Evolutionary conservation across 164 flowering plant species (phyloP).

Genomic region (Cinnamomum chago): DNA sequence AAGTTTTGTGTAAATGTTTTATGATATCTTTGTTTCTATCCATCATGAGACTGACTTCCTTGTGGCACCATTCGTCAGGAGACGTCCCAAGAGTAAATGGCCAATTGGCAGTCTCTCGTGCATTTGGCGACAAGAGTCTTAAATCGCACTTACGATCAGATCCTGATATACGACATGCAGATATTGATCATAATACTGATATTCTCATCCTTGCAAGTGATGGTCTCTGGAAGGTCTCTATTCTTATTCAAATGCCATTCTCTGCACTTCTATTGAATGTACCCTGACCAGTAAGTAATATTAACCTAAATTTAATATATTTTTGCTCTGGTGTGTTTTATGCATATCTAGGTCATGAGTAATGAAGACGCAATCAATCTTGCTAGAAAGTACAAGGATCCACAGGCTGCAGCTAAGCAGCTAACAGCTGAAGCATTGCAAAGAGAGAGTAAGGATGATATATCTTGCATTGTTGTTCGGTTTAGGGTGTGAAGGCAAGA

Average conservation of each 20-base stretch:
- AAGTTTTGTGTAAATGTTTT: neutral
- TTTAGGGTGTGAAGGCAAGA: slow-evolving; percentile 23
- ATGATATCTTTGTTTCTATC: neutral
- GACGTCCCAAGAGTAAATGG: slow-evolving; percentile 90
- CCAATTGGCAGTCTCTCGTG: slow-evolving; percentile 83
- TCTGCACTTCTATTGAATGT: neutral
- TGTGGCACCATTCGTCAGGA: slow-evolving; percentile 35
- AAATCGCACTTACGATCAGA: slow-evolving; percentile 69
- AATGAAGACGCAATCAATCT: slow-evolving; percentile 81
- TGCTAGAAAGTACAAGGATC: slow-evolving; percentile 56
- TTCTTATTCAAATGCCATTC: neutral
- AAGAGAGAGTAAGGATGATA: slow-evolving; percentile 79
- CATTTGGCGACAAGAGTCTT: slow-evolving; percentile 86
- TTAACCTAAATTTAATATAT: neutral
- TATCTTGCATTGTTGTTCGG: slow-evolving; percentile 80
- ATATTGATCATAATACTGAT: slow-evolving; percentile 45
- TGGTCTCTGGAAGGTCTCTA: slow-evolving; percentile 79
- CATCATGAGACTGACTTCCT: neutral
- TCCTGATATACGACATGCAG: slow-evolving; percentile 53
- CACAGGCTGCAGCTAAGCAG: slow-evolving; percentile 65
- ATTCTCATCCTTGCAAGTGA: slow-evolving; percentile 80
- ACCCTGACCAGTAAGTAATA: neutral
- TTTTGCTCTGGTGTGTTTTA: neutral
- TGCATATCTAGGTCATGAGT: slow-evolving; percentile 54
- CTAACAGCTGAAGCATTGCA: slow-evolving; percentile 57